A percentile compares a stretch with the other conserved stretches of the same genome.
phyloP scores from a whole-genome alignment of 352 stramenopile species.

The Globisporangium camurandrum region DNA sequence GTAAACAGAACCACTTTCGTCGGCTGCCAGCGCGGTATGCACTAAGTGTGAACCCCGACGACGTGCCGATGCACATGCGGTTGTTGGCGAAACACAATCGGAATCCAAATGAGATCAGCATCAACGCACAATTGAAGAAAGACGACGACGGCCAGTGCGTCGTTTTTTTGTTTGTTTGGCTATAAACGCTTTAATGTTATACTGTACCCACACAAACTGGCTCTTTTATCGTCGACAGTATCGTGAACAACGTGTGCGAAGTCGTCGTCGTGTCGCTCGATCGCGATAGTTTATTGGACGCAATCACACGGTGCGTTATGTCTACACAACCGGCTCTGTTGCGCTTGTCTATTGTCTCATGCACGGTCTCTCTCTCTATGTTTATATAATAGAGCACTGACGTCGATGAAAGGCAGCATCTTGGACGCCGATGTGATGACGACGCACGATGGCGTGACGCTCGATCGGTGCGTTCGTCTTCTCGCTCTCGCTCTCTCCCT shows the following conservation, averaged over 20 bases:
- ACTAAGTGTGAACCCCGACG: slow-evolving; percentile 78
- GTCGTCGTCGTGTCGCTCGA: slow-evolving; percentile 76
- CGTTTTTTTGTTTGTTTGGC: neutral
- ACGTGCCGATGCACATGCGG: slow-evolving; percentile 85
- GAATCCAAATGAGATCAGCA: slow-evolving; percentile 70
- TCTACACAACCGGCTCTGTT: no score
- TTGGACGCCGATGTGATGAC: slow-evolving; percentile 85
- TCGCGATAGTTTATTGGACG: slow-evolving; percentile 71
- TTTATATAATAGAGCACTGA: slow-evolving; percentile 35
- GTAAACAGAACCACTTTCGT: slow-evolving; percentile 54
- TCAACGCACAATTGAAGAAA: slow-evolving; percentile 80
- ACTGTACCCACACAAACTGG: neutral
- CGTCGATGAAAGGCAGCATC: slow-evolving; percentile 82
- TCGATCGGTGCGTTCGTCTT: slow-evolving; percentile 36
- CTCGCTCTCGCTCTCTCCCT: neutral
- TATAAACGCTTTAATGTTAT: neutral
- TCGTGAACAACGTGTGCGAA: slow-evolving; percentile 72
- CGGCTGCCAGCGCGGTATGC: slow-evolving; percentile 77
- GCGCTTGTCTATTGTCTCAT: neutral
- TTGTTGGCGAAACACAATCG: slow-evolving; percentile 76
- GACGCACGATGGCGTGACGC: slow-evolving; percentile 62
- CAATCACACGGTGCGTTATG: slow-evolving; percentile 41
- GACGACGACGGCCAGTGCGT: slow-evolving; percentile 83
- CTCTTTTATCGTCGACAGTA: slow-evolving; percentile 20
- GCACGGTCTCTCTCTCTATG: no score